Evolutionary conservation across 2,329 filamentous ascomycete species (phyloP).

Genomic region (Drechslera avenae): DNA sequence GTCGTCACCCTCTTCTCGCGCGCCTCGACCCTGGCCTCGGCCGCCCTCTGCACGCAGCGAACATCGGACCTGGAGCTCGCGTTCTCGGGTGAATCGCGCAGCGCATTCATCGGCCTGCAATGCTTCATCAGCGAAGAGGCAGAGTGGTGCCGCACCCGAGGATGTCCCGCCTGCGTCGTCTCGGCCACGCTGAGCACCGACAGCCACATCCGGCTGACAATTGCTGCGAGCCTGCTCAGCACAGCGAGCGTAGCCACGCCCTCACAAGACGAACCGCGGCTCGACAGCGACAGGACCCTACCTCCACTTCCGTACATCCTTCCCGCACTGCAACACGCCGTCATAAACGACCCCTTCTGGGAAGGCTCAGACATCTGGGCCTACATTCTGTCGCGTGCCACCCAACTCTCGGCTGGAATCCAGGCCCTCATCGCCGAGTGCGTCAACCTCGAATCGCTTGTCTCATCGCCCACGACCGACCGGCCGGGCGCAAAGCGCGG

Average conservation of each 20-base stretch:
- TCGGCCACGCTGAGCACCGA: conserved; percentile 53
- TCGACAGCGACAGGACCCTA: conserved; percentile 18
- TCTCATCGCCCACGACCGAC: conserved; percentile 35
- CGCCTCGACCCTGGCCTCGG: conserved; percentile 59
- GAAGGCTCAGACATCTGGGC: conserved; percentile 47
- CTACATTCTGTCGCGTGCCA: conserved; percentile 52
- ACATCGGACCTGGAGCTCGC: conserved; percentile 62
- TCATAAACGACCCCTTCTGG: conserved; percentile 53
- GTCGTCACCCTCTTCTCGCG: conserved; percentile 62
- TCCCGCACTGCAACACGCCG: conserved; percentile 49
- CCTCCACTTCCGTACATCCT: conserved; percentile 49
- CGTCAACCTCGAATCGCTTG: conserved; percentile 50
- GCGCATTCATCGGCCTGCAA: conserved; percentile 64
- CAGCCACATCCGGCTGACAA: conserved; percentile 53
- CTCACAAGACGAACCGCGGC: conserved; percentile 12
- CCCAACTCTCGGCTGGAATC: conserved; percentile 50
- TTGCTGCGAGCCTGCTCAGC: conserved; percentile 54
- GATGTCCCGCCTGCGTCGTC: conserved; percentile 60
- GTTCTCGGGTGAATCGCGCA: conserved; percentile 61
- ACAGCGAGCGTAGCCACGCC: conserved; percentile 17
- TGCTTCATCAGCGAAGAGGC: conserved; percentile 63
- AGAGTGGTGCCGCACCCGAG: conserved; percentile 62
- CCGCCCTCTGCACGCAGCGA: conserved; percentile 54
- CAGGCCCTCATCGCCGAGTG: conserved; percentile 55
- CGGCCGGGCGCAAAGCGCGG: conserved; percentile 25